Evolutionary conservation across 257 asterid species (phyloP).

Genomic region (Verbascum thapsus): DNA sequence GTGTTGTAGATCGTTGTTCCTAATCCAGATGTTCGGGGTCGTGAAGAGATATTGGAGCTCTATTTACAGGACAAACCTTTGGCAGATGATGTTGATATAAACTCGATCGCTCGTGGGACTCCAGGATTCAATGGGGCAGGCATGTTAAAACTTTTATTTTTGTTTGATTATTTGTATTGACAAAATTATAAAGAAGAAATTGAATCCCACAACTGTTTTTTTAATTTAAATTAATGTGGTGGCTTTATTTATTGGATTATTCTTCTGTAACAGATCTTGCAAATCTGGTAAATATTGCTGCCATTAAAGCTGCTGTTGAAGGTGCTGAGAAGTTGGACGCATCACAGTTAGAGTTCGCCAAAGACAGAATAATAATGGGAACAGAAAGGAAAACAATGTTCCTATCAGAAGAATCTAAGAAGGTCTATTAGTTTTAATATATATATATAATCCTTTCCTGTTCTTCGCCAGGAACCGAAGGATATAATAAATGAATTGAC

Average conservation of each 20-base stretch:
- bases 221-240: constrained; percentile 5
- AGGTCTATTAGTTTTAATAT: constrained; percentile 49
- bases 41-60: constrained; percentile 75
- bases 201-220: not conserved
- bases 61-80: constrained; percentile 76
- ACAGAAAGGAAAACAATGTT: constrained; percentile 98
- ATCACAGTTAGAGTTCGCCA: constrained; percentile 86
- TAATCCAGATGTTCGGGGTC: constrained; percentile 80
- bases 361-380: constrained; percentile 97
- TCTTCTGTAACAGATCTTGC: constrained; percentile 67
- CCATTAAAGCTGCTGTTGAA: constrained; percentile 96
- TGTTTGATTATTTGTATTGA: not conserved
- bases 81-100: constrained; percentile 67
- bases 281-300: constrained; percentile 91
- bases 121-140: constrained; percentile 92
- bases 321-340: constrained; percentile 90
- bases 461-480: too few species aligned
- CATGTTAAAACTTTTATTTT: constrained; percentile 29
- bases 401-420: constrained; percentile 87
- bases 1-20: constrained; percentile 64
- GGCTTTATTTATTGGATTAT: not conserved
- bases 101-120: constrained; percentile 81
- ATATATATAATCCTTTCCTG: too few species aligned
- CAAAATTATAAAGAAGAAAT: not conserved
- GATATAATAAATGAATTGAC: too few species aligned